Evolutionary conservation across 2,329 filamentous ascomycete genomes (phyloP).

Genomic region (Orbilia quercus): DNA sequence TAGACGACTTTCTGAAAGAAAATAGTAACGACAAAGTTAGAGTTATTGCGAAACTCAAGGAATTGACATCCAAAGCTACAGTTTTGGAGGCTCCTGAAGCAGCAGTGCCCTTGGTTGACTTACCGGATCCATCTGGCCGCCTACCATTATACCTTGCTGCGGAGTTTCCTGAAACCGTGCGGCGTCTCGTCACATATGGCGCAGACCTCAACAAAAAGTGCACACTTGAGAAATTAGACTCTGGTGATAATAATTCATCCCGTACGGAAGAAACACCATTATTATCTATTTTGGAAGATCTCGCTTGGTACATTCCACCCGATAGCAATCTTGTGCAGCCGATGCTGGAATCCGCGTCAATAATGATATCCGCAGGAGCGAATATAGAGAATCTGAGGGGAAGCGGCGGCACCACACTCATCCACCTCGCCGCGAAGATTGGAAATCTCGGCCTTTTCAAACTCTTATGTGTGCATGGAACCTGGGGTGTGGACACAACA

Average conservation of each 20-base stretch:
- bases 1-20: background rate
- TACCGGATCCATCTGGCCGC: background rate
- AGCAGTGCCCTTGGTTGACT: background rate
- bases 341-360: constrained; percentile 5
- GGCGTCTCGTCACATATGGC: constrained; percentile 7
- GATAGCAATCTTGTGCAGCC: background rate
- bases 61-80: background rate
- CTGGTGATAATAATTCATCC: background rate
- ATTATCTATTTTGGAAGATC: constrained; percentile 3
- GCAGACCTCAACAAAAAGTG: constrained; percentile 4
- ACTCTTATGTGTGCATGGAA: constrained; percentile 13
- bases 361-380: constrained; percentile 2
- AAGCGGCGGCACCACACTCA: background rate
- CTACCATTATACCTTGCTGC: constrained; percentile 20
- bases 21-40: background rate
- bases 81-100: background rate
- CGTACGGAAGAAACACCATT: constrained; percentile 2
- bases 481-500: background rate
- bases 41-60: background rate
- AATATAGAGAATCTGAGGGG: background rate
- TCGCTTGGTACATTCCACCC: background rate
- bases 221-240: background rate
- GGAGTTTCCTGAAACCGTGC: constrained; percentile 9
- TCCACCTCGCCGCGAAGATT: background rate
- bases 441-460: constrained; percentile 13